Percentiles rank a stretch among this genome's conserved stretches.
phyloP scores from a whole-genome alignment of 1,284 basidiomycete species.

The Salmacisia buchloeana region DNA sequence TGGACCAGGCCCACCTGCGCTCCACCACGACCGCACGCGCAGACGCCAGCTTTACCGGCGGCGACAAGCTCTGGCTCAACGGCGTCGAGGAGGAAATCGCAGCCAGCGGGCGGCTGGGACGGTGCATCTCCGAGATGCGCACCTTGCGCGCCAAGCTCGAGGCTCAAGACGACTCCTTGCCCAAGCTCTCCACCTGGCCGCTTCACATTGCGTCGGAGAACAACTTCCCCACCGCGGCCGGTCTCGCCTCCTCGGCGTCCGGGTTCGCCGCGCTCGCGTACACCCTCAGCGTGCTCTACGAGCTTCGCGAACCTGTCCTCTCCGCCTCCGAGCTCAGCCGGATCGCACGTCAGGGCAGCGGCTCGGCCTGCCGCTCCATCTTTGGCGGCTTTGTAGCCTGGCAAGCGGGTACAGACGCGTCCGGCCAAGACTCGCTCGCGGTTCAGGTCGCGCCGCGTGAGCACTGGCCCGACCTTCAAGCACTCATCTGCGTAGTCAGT shows the following conservation, averaged over 20 bases:
- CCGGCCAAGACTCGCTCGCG: constrained; percentile 82
- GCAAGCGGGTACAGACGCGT: constrained; percentile 67
- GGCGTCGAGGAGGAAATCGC: constrained; percentile 84
- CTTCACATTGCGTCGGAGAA: constrained; percentile 81
- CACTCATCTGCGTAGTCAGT: constrained; percentile 92
- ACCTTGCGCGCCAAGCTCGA: constrained; percentile 70
- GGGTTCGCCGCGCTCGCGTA: constrained; percentile 91
- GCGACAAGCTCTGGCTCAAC: constrained; percentile 77
- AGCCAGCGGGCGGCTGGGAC: constrained; percentile 68
- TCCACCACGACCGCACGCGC: constrained; percentile 88
- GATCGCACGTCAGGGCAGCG: constrained; percentile 93
- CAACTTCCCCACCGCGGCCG: constrained; percentile 98
- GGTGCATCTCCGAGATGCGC: constrained; percentile 85
- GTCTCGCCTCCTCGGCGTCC: constrained; percentile 92
- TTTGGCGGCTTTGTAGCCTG: constrained; percentile 97
- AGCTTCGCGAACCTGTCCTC: constrained; percentile 61
- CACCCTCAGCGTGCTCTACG: constrained; percentile 80
- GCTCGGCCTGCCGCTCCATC: constrained; percentile 93
- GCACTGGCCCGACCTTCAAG: constrained; percentile 77
- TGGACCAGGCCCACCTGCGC: constrained; percentile 90
- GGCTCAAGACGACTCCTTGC: constrained; percentile 43
- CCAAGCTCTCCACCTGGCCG: constrained; percentile 40
- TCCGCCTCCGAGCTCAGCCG: constrained; percentile 65
- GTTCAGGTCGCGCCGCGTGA: constrained; percentile 66
- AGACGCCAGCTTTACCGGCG: constrained; percentile 65